Percentiles rank a stretch among this genome's conserved stretches.
phyloP scores from a whole-genome alignment of 2,329 filamentous ascomycete genomes.

The Monilinia aucupariae region DNA sequence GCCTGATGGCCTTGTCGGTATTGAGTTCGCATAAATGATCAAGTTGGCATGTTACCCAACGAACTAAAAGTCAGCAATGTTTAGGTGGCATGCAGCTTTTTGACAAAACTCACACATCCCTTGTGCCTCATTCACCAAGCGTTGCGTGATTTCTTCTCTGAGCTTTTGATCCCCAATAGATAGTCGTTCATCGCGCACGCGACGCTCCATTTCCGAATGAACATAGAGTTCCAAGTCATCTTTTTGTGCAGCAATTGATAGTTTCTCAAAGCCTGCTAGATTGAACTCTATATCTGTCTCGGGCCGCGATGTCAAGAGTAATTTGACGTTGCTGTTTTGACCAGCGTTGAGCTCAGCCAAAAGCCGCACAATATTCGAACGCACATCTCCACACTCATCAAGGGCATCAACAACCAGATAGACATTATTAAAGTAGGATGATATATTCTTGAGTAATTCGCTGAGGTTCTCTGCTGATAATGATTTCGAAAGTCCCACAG shows the following conservation, averaged over 20 bases:
- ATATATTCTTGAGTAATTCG: neutral
- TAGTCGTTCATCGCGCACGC: neutral
- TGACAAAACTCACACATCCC: slow-evolving; percentile 18
- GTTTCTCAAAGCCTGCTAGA: slow-evolving; percentile 12
- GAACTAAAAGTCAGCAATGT: slow-evolving; percentile 12
- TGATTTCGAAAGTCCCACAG: neutral
- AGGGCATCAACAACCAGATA: slow-evolving; percentile 14
- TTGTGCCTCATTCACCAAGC: slow-evolving; percentile 18
- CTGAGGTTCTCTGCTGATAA: neutral
- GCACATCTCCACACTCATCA: slow-evolving; percentile 4
- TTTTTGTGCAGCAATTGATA: slow-evolving; percentile 19
- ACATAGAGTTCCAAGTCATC: slow-evolving; percentile 23
- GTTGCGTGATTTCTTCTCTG: slow-evolving; percentile 19
- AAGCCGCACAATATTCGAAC: slow-evolving; percentile 3
- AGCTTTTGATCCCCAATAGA: slow-evolving; percentile 10
- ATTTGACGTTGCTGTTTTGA: slow-evolving; percentile 17
- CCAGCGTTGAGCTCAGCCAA: slow-evolving; percentile 14
- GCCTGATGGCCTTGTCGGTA: slow-evolving; percentile 22
- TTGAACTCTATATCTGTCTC: slow-evolving; percentile 19
- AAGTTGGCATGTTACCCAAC: slow-evolving; percentile 22
- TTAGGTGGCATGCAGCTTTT: neutral
- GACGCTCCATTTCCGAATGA: slow-evolving; percentile 18
- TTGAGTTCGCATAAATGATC: slow-evolving; percentile 20
- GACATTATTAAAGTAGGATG: neutral
- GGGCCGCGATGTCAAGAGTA: slow-evolving; percentile 16